Evolutionary conservation across 768 basidiomycete genomes (phyloP), one percentile per base, ranked within the genome.

Genomic region (Strobilomyces dryophilus): DNA sequence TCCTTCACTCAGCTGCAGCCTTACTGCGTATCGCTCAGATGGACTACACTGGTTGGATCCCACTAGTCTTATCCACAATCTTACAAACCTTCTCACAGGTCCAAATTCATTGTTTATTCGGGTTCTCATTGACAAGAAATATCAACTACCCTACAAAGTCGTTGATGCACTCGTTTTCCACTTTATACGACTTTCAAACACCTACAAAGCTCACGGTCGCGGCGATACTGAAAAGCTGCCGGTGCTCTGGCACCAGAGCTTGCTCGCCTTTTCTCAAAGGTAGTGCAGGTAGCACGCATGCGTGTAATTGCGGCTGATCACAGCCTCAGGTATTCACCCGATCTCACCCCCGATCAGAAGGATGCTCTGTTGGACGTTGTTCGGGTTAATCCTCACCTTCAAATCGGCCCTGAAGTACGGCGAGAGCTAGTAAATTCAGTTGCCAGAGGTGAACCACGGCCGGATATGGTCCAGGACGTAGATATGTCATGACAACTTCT

Each of bases 171-270:
- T 99, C 53, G 95, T 98, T 12, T 95, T 97, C 78, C 97, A 99
- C 74, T 99, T 97, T 68, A 93, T 98, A 63, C 87, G 94, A 24
- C 84, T 98, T 40, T 93, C 94, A 24, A 95, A 97, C 68, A 86
- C 85, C 14, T 89, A 92, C 73, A 91, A 87, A 71, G 84, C 82
- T 42, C 83, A 78, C 52, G 76, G 74, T 18, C 76, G 82, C 45
- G 87, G 83, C 24, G 89, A 91, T 45, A 73, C 82, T 2, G 85
- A 88, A 44, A 85, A 85, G 66, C 78, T 98, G 29, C 95, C 97
- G n/a, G 97, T 98, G 12, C 76, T 99, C 11, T 99, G 97, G 97
- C 92, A 99, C 68, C 97, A 99, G 71, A 92, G 90, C 68, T 76
- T 99, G 49, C 79, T 99, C 21, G 92, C 95, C 4, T 98, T 98